Evolutionary conservation across 768 basidiomycete species (phyloP), one percentile per base, ranked within the genome.

Genomic region (Lentinula boryana): DNA sequence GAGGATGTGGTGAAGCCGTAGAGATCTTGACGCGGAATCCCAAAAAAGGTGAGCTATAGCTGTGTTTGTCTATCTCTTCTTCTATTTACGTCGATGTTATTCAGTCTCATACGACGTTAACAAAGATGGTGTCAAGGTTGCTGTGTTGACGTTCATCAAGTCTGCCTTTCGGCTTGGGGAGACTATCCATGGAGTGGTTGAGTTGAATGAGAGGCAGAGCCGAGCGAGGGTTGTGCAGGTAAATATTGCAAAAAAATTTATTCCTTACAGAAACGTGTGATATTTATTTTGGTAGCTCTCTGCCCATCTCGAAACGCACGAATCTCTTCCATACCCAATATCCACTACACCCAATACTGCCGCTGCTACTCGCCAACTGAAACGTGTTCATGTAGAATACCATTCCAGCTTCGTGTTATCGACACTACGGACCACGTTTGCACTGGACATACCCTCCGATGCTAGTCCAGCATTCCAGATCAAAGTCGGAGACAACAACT

Each of bases 31-130:
- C 94, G 16, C 75, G 95, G 58, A 92, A 92, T 71, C 85, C 92
- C 2, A 91, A 88, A 73, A 97, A 96, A 78, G 84, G 95, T 93
- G 60, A 53, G 84, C 70, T 16, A 16, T 12, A 33, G 6, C 46
- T 60, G 23, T 31, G 12, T 7, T 15, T 6, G 35, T 58, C 67
- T 41, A 64, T 36, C 16, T 4, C 6, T 7, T 9, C 9, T 60
- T 27, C 5, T 4, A 27, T 27, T 49, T 36, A 15, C 9, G 52
- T 60, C 46, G 51, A 33, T 31, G 48, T 44, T 10, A 15, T 60
- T 32, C 65, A 96, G 94, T 88, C 41, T 95, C 94, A 0, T 98
- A 93, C 72, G 95, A 98, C 74, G 94, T 98, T 59, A 91, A 87
- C 69, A 97, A 98, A 76, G 93, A 96, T 38, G 93, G 91, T 0